Percentiles rank a stretch among this genome's conserved stretches.
Conservation (phyloP, 2,329 filamentous ascomycete species). For the Phoma sp. region DNA sequence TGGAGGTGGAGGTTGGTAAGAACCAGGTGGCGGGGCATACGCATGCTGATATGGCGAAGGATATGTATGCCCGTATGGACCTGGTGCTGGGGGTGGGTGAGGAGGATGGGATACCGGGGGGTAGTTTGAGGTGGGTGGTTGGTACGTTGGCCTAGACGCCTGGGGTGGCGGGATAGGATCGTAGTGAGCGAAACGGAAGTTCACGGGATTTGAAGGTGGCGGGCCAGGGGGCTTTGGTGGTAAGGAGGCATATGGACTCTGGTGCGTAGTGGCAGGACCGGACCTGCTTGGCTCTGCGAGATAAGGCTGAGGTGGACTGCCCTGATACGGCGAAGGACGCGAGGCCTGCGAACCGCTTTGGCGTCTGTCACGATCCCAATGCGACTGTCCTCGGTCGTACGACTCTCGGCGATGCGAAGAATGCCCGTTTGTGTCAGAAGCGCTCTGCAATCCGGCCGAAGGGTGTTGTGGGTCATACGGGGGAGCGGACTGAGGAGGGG, state of each 20-base stretch:
- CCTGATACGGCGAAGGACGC: slow-evolving; percentile 33
- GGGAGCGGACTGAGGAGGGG: slow-evolving; percentile 19
- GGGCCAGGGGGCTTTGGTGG: slow-evolving; percentile 40
- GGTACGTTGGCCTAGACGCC: slow-evolving; percentile 23
- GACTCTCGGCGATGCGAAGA: slow-evolving; percentile 30
- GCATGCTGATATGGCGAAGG: slow-evolving; percentile 33
- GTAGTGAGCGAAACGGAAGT: slow-evolving; percentile 46
- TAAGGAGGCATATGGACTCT: slow-evolving; percentile 42
- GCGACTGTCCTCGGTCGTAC: slow-evolving; percentile 30
- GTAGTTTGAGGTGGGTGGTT: slow-evolving; percentile 32
- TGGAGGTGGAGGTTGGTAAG: slow-evolving; percentile 41
- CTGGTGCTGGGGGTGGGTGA: slow-evolving; percentile 27
- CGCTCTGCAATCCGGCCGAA: slow-evolving; percentile 30
- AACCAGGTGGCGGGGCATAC: slow-evolving; percentile 42
- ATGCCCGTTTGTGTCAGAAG: slow-evolving; percentile 25
- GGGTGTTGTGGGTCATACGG: slow-evolving; percentile 34
- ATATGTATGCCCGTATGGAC: slow-evolving; percentile 25
- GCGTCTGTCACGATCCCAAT: slow-evolving; percentile 37
- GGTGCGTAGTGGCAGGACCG: slow-evolving; percentile 31
- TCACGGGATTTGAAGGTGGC: slow-evolving; percentile 32
- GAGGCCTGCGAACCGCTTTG: slow-evolving; percentile 36
- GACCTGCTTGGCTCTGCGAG: slow-evolving; percentile 29
- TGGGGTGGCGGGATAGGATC: slow-evolving; percentile 37
- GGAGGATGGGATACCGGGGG: slow-evolving; percentile 26
- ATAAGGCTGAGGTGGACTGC: slow-evolving; percentile 33